Evolutionary conservation across 352 stramenopile genomes (phyloP).

Genomic region (Phytopythium montanum): DNA sequence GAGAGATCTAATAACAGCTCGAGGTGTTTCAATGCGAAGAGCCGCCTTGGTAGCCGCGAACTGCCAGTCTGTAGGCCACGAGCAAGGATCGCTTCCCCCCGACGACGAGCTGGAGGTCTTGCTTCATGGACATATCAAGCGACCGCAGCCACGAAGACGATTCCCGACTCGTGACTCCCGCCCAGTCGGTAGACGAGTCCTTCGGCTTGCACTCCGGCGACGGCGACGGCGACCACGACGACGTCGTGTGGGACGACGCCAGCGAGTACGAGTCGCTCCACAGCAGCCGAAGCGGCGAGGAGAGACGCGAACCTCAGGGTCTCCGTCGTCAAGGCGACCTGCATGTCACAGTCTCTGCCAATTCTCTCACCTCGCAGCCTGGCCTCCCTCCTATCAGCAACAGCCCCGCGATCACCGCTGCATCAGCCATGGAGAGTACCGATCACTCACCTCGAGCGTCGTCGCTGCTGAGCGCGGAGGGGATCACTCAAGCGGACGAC

Average conservation of each 20-base stretch:
- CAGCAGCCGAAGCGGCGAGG: background rate
- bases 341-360: background rate
- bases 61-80: too few relatives aligned
- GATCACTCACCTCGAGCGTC: background rate
- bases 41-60: too few relatives aligned
- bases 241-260: slow-evolving; percentile 8
- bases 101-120: background rate
- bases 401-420: background rate
- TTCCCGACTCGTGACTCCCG: background rate
- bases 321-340: background rate
- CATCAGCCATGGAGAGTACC: background rate
- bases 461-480: background rate
- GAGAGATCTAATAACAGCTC: background rate
- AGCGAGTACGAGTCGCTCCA: slow-evolving; percentile 5
- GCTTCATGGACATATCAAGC: background rate
- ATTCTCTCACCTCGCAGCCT: background rate
- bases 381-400: background rate
- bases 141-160: background rate
- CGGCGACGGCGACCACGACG: slow-evolving; percentile 4
- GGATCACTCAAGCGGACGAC: slow-evolving; percentile 5
- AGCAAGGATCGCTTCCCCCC: too few relatives aligned
- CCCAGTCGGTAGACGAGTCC: background rate
- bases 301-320: background rate
- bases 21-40: background rate
- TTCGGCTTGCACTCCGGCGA: background rate